phyloP scores from a whole-genome alignment of 345 rosid species.

The Citrus inodora region DNA sequence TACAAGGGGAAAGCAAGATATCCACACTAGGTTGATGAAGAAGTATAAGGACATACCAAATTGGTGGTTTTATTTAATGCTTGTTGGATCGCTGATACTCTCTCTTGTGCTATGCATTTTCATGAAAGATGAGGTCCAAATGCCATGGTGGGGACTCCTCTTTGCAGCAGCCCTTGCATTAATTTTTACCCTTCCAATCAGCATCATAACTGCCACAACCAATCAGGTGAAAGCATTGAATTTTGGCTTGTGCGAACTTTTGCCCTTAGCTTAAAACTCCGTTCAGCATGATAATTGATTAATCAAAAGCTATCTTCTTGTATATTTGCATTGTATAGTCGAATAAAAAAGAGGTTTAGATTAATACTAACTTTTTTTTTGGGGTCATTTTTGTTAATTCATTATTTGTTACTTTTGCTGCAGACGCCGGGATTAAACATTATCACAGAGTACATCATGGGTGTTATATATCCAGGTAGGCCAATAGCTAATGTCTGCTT shows the following conservation, averaged over 20 bases:
- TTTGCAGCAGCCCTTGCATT: constrained; percentile 50
- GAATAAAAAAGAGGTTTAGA: neutral
- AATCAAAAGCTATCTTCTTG: neutral
- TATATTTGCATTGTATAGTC: neutral
- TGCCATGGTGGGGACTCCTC: constrained; percentile 75
- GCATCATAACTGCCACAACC: constrained; percentile 59
- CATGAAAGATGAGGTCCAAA: constrained; percentile 50
- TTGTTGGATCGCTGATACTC: constrained; percentile 31
- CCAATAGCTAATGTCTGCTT: constrained; percentile 61
- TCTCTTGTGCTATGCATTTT: constrained; percentile 46
- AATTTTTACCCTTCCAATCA: constrained; percentile 49
- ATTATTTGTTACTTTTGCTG: too few species aligned
- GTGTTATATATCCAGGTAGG: constrained; percentile 50
- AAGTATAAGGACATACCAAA: constrained; percentile 50
- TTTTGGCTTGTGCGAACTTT: neutral
- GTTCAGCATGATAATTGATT: neutral
- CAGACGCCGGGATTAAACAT: constrained; percentile 47
- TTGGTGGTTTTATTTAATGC: constrained; percentile 56
- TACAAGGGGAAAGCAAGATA: constrained; percentile 38
- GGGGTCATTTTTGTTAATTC: too few species aligned
- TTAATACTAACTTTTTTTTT: neutral
- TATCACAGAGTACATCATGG: constrained; percentile 62
- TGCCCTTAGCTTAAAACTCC: neutral
- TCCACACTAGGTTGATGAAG: constrained; percentile 63
- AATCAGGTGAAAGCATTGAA: constrained; percentile 34